Conservation (phyloP, 441 rosid genomes). For the Bruguiera hainesii region DNA sequence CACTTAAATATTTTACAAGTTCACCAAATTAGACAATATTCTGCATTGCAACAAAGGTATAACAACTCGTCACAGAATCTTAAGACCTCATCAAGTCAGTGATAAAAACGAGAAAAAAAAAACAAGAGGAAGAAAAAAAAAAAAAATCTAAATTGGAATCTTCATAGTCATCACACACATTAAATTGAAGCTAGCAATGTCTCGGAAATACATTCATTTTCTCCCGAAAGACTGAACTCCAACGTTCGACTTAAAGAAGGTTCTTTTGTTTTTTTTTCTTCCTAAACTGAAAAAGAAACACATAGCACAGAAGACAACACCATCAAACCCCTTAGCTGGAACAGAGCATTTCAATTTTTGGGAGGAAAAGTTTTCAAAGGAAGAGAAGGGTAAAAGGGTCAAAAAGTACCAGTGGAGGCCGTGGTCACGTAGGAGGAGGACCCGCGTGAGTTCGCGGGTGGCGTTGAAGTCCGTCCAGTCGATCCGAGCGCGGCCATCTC, state of each 20-base stretch:
- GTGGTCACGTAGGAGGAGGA: conserved; percentile 75
- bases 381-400: background rate
- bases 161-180: background rate
- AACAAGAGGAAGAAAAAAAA: background rate
- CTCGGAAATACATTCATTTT: too few relatives aligned
- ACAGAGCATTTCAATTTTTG: background rate
- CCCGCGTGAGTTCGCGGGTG: conserved; percentile 82
- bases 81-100: background rate
- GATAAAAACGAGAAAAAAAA: background rate
- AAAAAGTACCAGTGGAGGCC: conserved; percentile 49
- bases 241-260: too few relatives aligned
- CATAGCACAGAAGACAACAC: background rate
- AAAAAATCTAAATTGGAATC: background rate
- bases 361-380: background rate
- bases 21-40: too few relatives aligned
- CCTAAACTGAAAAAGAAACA: too few relatives aligned
- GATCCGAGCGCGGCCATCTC: conserved; percentile 63
- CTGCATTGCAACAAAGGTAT: too few relatives aligned
- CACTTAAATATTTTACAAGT: too few relatives aligned
- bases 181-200: background rate
- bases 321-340: background rate
- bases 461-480: conserved; percentile 94
- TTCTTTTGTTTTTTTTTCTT: too few relatives aligned
- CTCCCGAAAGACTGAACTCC: too few relatives aligned
- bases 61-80: background rate